A percentile compares a stretch with the other conserved stretches of the same genome.
These are phyloP conservation scores for Fusarium tjaetaba DNA, from an alignment of 2,329 filamentous ascomycete species.

Conservation along the genomic window DNA sequence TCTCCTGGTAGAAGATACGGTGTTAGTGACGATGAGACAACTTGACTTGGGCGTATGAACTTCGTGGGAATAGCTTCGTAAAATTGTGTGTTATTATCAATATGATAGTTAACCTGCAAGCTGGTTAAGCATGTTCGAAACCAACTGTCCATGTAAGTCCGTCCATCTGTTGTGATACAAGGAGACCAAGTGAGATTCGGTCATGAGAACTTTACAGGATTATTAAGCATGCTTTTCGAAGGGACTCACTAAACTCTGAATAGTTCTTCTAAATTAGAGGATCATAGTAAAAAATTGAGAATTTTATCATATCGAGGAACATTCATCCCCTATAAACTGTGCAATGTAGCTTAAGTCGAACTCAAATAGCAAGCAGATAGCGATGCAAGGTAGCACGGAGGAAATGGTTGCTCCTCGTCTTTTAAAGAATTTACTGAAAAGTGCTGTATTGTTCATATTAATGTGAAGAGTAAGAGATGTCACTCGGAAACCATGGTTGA, in stretches of 20 bases:
- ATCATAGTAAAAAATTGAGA: not conserved
- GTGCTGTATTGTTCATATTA: not conserved
- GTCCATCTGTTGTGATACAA: not conserved
- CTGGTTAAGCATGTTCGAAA: not conserved
- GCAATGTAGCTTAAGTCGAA: not conserved
- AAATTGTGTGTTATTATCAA: not conserved
- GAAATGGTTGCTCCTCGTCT: not conserved
- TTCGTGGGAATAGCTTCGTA: not conserved
- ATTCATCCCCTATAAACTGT: not conserved
- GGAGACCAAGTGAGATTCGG: not conserved
- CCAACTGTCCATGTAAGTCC: not conserved
- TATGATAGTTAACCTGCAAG: not conserved
- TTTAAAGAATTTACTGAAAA: not conserved
- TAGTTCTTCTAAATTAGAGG: not conserved
- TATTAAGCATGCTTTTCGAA: not conserved
- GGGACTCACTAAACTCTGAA: too few relatives aligned
- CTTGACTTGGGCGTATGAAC: not conserved
- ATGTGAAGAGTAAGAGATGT: not conserved
- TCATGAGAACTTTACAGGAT: not conserved
- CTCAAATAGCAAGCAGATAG: not conserved
- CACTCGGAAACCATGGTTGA: not conserved
- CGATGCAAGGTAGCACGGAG: not conserved
- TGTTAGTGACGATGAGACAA: not conserved
- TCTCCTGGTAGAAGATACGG: not conserved
- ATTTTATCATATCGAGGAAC: not conserved